Conservation (phyloP, 192 early-diverging fungal species). For the Rhizophagus prolifer region DNA sequence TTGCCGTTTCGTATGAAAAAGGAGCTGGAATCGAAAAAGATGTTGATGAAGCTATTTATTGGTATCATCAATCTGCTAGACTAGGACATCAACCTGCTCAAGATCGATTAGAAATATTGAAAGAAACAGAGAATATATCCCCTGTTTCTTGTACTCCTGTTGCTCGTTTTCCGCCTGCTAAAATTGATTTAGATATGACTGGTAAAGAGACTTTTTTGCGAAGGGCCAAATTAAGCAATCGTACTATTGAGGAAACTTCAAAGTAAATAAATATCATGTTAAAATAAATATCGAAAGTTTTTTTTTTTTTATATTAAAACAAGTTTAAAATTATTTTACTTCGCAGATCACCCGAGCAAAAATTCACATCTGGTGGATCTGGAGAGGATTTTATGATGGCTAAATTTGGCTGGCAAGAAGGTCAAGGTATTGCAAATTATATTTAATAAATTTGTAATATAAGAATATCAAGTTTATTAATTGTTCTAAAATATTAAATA, state of each 20-base stretch:
- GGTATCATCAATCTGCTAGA: too few relatives aligned
- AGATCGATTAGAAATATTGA: too few relatives aligned
- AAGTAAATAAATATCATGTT: too few relatives aligned
- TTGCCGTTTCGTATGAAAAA: too few relatives aligned
- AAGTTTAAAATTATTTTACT: background rate
- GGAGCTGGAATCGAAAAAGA: too few relatives aligned
- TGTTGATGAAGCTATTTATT: too few relatives aligned
- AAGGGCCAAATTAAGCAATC: constrained; percentile 50
- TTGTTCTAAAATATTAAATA: background rate
- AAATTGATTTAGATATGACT: constrained; percentile 49
- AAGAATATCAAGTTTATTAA: background rate
- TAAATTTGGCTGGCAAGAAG: constrained; percentile 49
- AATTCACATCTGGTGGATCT: constrained; percentile 1
- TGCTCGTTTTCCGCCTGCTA: constrained; percentile 8
- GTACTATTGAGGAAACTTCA: constrained; percentile 23
- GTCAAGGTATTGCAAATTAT: constrained; percentile 32
- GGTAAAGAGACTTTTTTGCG: constrained; percentile 70
- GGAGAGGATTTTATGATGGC: constrained; percentile 33
- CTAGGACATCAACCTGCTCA: too few relatives aligned
- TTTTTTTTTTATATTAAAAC: too few relatives aligned
- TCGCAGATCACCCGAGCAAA: constrained; percentile 19
- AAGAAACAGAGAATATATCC: background rate
- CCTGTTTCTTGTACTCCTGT: background rate
- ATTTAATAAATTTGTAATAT: background rate
- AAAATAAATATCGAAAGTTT: background rate